Conservation (phyloP, 1,139 yeast species). For the Candida sp. region DNA sequence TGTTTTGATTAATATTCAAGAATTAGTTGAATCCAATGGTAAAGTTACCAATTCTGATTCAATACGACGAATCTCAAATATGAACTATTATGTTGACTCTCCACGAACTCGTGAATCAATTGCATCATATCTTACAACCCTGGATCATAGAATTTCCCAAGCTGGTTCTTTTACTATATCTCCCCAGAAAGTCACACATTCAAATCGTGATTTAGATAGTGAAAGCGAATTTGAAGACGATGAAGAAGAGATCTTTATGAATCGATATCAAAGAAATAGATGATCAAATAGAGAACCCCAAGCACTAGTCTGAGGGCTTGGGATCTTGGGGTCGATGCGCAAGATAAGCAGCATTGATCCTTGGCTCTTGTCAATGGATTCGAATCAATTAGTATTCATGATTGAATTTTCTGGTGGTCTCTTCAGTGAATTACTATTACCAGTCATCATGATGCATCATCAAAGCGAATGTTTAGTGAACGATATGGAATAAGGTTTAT, state of each 20-base stretch:
- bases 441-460: no score
- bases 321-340: no score
- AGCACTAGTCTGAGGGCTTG: no score
- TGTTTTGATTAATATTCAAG: neutral
- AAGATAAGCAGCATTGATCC: no score
- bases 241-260: slow-evolving; percentile 4
- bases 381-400: no score
- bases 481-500: no score
- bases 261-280: neutral
- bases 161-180: neutral
- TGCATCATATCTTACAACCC: neutral
- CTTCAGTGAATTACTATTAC: no score
- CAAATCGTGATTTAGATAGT: slow-evolving; percentile 8
- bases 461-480: no score
- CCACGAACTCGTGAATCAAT: neutral
- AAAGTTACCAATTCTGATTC: neutral
- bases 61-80: neutral
- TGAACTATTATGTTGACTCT: neutral
- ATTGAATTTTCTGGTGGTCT: no score
- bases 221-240: slow-evolving; percentile 19
- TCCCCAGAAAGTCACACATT: neutral
- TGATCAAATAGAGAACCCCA: no score
- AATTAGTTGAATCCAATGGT: neutral
- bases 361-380: no score
- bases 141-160: neutral